Conservation (phyloP, 352 stramenopile genomes). For the Pythium grandisporangium region DNA sequence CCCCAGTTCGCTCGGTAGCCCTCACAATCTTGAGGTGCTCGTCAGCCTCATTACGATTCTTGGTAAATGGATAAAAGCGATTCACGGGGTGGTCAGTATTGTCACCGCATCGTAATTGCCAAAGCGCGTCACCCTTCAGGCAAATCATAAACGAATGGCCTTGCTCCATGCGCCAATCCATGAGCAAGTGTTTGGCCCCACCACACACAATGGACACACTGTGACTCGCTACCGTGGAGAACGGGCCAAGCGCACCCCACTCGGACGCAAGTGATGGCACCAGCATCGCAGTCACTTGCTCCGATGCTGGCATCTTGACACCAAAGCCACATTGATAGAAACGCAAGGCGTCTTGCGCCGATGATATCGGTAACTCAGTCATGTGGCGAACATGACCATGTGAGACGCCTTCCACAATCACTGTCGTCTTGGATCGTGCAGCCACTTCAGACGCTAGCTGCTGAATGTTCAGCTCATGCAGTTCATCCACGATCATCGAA, state of each 20-base stretch:
- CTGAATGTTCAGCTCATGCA: no score
- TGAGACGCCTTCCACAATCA: background rate
- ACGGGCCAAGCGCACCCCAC: background rate
- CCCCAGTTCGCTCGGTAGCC: no score
- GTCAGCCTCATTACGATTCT: constrained; percentile 4
- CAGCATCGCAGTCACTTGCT: constrained; percentile 2
- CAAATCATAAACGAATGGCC: constrained; percentile 30
- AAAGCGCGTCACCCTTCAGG: constrained; percentile 19
- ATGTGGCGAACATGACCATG: background rate
- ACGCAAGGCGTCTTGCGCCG: background rate
- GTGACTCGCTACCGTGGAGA: constrained; percentile 9
- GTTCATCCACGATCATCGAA: no score
- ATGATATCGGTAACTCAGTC: background rate
- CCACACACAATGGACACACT: constrained; percentile 4
- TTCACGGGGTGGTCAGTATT: constrained; percentile 13
- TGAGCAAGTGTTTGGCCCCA: background rate
- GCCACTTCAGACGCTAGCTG: no score
- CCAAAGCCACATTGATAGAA: constrained; percentile 4
- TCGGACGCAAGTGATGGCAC: constrained; percentile 2
- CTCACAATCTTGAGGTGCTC: constrained; percentile 13
- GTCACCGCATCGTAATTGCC: constrained; percentile 16
- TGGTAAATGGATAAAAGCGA: constrained; percentile 16
- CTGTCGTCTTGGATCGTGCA: background rate
- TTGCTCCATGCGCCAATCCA: constrained; percentile 37
- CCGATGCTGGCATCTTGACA: background rate